Evolutionary conservation across 1,284 basidiomycete species (phyloP).

Genomic region (Rhizoctonia solani): DNA sequence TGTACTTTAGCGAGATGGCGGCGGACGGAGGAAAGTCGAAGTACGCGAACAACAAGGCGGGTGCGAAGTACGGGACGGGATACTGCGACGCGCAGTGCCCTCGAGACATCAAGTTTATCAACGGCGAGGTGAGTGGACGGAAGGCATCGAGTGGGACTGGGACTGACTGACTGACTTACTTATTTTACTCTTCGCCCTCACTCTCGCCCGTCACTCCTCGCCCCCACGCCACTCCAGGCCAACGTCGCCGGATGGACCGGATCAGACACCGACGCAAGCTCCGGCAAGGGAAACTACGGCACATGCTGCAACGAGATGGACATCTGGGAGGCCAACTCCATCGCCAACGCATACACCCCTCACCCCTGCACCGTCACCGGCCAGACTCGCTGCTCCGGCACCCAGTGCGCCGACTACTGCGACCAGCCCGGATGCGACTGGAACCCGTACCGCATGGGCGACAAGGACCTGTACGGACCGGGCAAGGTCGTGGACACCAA

Average conservation of each 20-base stretch:
- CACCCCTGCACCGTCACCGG: too few relatives aligned
- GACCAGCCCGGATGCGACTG: too few relatives aligned
- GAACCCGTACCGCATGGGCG: too few relatives aligned
- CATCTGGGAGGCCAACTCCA: too few relatives aligned
- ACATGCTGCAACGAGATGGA: too few relatives aligned
- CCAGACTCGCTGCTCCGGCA: too few relatives aligned
- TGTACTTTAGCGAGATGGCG: conserved; percentile 62
- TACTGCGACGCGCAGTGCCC: conserved; percentile 66
- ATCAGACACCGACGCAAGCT: conserved; percentile 16
- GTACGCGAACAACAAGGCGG: conserved; percentile 59
- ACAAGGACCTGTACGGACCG: conserved; percentile 62
- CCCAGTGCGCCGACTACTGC: too few relatives aligned
- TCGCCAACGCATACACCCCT: too few relatives aligned
- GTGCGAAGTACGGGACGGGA: conserved; percentile 60
- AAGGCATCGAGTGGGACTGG: not conserved
- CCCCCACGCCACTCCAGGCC: not conserved
- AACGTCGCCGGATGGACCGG: conserved; percentile 34
- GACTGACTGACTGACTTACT: too few relatives aligned
- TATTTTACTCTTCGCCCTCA: too few relatives aligned
- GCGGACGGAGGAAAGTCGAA: conserved; percentile 58
- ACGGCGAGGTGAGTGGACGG: conserved; percentile 47
- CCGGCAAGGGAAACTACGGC: too few relatives aligned
- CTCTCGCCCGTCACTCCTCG: too few relatives aligned
- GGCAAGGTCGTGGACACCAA: conserved; percentile 55
- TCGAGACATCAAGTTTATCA: conserved; percentile 55